phyloP scores from a whole-genome alignment of 2,329 filamentous ascomycete species.

The Stemphylium beticola region DNA sequence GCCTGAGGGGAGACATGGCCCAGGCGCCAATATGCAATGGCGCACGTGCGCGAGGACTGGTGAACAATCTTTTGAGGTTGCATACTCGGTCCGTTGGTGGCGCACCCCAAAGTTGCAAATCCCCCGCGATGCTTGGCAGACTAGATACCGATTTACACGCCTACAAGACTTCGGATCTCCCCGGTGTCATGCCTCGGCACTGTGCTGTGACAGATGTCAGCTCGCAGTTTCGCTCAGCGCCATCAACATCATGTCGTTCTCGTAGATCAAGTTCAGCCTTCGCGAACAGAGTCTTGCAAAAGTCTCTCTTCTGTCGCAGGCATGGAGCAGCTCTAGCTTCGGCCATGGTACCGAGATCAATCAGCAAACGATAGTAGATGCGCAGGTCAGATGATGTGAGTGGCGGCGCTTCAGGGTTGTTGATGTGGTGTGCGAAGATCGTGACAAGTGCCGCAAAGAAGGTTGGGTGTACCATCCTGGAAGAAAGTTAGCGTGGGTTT shows the following conservation, averaged over 20 bases:
- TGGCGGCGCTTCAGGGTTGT: slow-evolving; percentile 9
- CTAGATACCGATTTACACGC: neutral
- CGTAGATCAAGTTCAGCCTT: too few relatives aligned
- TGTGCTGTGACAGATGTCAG: neutral
- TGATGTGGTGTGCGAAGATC: slow-evolving; percentile 26
- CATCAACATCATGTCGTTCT: too few relatives aligned
- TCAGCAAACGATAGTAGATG: slow-evolving; percentile 17
- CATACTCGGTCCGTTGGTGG: neutral
- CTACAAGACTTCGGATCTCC: neutral
- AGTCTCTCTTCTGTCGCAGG: too few relatives aligned
- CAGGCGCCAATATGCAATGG: neutral
- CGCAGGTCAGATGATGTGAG: slow-evolving; percentile 13
- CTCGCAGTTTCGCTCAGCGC: too few relatives aligned
- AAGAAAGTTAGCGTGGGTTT: neutral
- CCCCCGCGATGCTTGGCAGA: neutral
- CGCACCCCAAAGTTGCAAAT: neutral
- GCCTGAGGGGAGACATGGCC: neutral
- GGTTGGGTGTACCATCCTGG: slow-evolving; percentile 16
- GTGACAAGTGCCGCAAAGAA: slow-evolving; percentile 31
- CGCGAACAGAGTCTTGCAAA: too few relatives aligned
- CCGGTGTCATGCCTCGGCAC: neutral
- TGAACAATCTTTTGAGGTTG: neutral
- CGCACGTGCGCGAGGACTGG: slow-evolving; percentile 1
- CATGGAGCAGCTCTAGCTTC: slow-evolving; percentile 5
- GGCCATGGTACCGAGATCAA: slow-evolving; percentile 16